These are phyloP conservation scores for Maudiozyma saulgeensis DNA, from an alignment of 805 yeast species.

Conservation along the genomic window DNA sequence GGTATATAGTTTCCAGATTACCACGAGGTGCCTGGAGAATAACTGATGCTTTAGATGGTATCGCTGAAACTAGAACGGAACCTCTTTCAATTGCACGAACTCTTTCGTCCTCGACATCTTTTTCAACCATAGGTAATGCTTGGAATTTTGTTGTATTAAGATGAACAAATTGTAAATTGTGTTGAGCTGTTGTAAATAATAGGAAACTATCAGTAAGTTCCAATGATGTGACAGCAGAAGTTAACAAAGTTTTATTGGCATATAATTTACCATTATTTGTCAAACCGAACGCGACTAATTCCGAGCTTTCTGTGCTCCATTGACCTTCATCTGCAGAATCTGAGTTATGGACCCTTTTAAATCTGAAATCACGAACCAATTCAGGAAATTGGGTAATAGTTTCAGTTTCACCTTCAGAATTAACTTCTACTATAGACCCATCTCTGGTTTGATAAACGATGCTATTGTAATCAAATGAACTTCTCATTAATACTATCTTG, in stretches of 20 bases:
- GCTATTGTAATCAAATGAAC: constrained; percentile 42
- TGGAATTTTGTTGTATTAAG: constrained; percentile 36
- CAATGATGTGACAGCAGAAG: constrained; percentile 75
- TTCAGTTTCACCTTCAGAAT: constrained; percentile 23
- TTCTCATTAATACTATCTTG: constrained; percentile 47
- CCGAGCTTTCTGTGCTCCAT: constrained; percentile 23
- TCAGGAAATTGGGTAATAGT: constrained; percentile 52
- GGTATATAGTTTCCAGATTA: constrained; percentile 85
- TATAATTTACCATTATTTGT: constrained; percentile 67
- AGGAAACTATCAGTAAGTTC: constrained; percentile 62
- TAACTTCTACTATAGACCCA: constrained; percentile 44
- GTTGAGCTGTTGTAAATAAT: constrained; percentile 80
- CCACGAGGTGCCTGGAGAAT: constrained; percentile 94
- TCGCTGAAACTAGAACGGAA: constrained; percentile 66
- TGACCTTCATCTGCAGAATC: constrained; percentile 17
- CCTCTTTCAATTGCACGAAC: constrained; percentile 87
- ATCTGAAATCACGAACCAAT: constrained; percentile 53
- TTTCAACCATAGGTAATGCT: constrained; percentile 33
- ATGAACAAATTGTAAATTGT: constrained; percentile 73
- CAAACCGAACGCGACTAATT: constrained; percentile 55
- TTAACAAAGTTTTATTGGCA: constrained; percentile 48
- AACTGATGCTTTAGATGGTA: constrained; percentile 76
- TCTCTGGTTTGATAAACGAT: constrained; percentile 54
- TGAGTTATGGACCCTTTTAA: constrained; percentile 28
- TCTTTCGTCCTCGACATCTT: constrained; percentile 58